phyloP scores from a whole-genome alignment of 371 early-diverging fungal genomes.

The Coemansia sp. region DNA sequence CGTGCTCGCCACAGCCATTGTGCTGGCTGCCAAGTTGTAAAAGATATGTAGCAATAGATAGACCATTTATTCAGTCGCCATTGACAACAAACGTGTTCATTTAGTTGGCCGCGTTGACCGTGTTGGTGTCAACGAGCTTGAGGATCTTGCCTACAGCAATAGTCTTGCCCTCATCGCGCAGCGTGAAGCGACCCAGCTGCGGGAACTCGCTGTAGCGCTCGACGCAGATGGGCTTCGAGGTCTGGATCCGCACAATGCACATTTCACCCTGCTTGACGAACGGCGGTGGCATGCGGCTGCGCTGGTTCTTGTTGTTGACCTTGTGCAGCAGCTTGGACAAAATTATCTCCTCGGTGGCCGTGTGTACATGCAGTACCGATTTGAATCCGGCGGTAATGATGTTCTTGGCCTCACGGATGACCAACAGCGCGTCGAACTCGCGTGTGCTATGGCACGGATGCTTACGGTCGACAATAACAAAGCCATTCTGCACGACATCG shows the following conservation, averaged over 20 bases:
- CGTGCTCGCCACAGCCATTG: slow-evolving; percentile 29
- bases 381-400: slow-evolving; percentile 94
- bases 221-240: slow-evolving; percentile 73
- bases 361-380: slow-evolving; percentile 90
- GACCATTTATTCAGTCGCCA: background rate
- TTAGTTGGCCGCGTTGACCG: slow-evolving; percentile 6
- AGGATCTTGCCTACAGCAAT: slow-evolving; percentile 94
- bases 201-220: slow-evolving; percentile 87
- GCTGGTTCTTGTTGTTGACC: slow-evolving; percentile 85
- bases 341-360: slow-evolving; percentile 84
- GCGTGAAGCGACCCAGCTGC: slow-evolving; percentile 94
- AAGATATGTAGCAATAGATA: background rate
- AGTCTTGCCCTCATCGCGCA: slow-evolving; percentile 95
- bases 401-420: slow-evolving; percentile 89
- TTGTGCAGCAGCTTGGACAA: slow-evolving; percentile 78
- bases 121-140: slow-evolving; percentile 59
- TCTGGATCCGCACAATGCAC: slow-evolving; percentile 72
- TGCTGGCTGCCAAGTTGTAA: slow-evolving; percentile 53
- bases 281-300: slow-evolving; percentile 87
- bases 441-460: slow-evolving; percentile 76
- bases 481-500: slow-evolving; percentile 86
- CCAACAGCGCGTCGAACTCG: slow-evolving; percentile 83
- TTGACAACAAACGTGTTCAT: too few relatives aligned
- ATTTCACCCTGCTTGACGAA: slow-evolving; percentile 84
- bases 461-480: slow-evolving; percentile 78